phyloP scores from a whole-genome alignment of 2,329 filamentous ascomycete species.

The Penicillium corylophilum region DNA sequence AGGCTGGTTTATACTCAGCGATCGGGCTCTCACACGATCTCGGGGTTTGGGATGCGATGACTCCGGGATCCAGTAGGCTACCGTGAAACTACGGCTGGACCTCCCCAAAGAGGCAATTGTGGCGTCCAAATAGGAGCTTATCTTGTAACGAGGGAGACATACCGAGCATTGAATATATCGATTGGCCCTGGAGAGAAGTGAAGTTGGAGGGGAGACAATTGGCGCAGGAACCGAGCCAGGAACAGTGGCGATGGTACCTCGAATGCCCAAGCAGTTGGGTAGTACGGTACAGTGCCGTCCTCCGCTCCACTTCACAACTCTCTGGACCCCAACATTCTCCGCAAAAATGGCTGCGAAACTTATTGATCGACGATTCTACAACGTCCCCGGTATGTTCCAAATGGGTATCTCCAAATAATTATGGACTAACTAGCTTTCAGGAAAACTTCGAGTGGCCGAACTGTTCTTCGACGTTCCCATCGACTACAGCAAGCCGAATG shows the following conservation, averaged over 20 bases:
- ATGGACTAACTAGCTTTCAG: conserved; percentile 45
- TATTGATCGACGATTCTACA: conserved; percentile 39
- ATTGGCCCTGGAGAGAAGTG: not conserved
- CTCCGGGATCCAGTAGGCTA: not conserved
- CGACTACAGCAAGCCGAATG: conserved; percentile 65
- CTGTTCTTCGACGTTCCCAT: conserved; percentile 84
- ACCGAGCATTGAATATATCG: not conserved
- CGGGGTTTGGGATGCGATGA: conserved; percentile 14
- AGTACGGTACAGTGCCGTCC: not conserved
- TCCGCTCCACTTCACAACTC: not conserved
- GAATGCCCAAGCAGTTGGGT: not conserved
- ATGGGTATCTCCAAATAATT: not conserved
- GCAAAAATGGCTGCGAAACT: conserved; percentile 38
- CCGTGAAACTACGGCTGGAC: conserved; percentile 15
- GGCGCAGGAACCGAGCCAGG: not conserved
- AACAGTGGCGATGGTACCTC: not conserved
- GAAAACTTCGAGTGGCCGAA: conserved; percentile 73
- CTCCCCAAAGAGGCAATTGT: conserved; percentile 5
- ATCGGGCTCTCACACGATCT: conserved; percentile 9
- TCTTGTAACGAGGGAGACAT: not conserved
- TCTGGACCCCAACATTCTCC: conserved; percentile 6
- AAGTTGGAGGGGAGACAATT: not conserved
- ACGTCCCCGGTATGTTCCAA: conserved; percentile 34
- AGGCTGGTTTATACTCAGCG: conserved; percentile 9
- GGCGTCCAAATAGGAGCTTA: not conserved